phyloP scores from a whole-genome alignment of 176 grass and related monocot species.

The Bothriochloa decipiens region DNA sequence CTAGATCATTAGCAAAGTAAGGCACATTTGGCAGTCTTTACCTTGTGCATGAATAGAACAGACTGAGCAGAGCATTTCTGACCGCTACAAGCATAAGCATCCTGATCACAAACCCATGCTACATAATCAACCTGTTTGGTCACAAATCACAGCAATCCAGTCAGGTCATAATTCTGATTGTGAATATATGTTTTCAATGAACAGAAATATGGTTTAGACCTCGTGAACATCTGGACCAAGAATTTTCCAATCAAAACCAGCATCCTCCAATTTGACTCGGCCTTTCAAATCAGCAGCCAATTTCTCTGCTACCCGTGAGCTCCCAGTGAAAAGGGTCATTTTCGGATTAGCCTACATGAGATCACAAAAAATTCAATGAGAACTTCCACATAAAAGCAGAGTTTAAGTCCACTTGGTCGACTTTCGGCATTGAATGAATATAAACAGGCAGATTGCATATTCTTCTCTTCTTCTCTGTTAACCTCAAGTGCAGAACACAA shows the following conservation, averaged over 20 bases:
- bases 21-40: conserved; percentile 29
- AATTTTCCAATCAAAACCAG: conserved; percentile 99
- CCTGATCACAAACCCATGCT: conserved; percentile 98
- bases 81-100: conserved; percentile 97
- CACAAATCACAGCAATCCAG: conserved; percentile 29
- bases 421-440: not conserved
- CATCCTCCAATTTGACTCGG: conserved; percentile 90
- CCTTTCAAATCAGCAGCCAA: conserved; percentile 88
- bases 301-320: conserved; percentile 87
- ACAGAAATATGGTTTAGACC: conserved; percentile 45
- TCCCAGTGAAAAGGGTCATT: conserved; percentile 98
- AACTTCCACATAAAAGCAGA: not conserved
- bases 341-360: conserved; percentile 74
- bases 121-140: conserved; percentile 85
- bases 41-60: conserved; percentile 95
- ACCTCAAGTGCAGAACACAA: not conserved
- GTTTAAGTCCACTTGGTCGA: conserved; percentile 7
- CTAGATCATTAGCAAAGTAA: conserved; percentile 8
- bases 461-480: not conserved
- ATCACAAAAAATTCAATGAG: conserved; percentile 34
- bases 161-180: conserved; percentile 5
- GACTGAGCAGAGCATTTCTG: conserved; percentile 99
- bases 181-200: not conserved
- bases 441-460: conserved; percentile 11
- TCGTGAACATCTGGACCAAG: conserved; percentile 98